Conservation (phyloP, 768 basidiomycete genomes). For the Naematelia encephala region DNA sequence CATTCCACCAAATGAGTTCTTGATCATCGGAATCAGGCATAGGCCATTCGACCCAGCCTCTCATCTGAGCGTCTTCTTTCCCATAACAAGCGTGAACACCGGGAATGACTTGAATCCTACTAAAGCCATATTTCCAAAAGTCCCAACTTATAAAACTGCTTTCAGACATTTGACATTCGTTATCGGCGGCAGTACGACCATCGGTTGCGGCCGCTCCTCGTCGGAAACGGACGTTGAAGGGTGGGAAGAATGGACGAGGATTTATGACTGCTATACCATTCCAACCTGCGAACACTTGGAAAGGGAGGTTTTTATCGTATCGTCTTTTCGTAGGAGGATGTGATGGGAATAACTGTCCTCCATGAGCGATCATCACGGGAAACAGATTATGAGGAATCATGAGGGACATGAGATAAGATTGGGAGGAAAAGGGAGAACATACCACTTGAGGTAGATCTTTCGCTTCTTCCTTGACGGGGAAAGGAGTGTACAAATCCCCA, state of each 20-base stretch:
- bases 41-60: conserved; percentile 44
- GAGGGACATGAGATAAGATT: not conserved
- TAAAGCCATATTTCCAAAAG: conserved; percentile 46
- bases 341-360: conserved; percentile 46
- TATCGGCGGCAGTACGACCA: conserved; percentile 13
- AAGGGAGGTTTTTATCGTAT: conserved; percentile 38
- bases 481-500: conserved; percentile 45
- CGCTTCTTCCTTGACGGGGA: conserved; percentile 37
- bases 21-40: conserved; percentile 6
- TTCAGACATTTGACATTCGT: conserved; percentile 44
- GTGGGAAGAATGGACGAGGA: conserved; percentile 45
- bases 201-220: conserved; percentile 20
- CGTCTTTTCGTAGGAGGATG: conserved; percentile 32
- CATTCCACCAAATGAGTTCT: conserved; percentile 34
- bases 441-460: conserved; percentile 39
- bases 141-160: conserved; percentile 42
- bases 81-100: conserved; percentile 44
- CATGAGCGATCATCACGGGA: too few species aligned
- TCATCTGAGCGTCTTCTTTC: conserved; percentile 39
- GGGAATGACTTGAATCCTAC: conserved; percentile 33
- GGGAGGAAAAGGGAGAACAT: conserved; percentile 15
- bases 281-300: conserved; percentile 49
- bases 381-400: not conserved
- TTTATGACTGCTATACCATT: conserved; percentile 49
- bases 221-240: conserved; percentile 49